Base-by-base conservation (phyloP, 257 asterid genomes). In the Ilex asprella region DNA sequence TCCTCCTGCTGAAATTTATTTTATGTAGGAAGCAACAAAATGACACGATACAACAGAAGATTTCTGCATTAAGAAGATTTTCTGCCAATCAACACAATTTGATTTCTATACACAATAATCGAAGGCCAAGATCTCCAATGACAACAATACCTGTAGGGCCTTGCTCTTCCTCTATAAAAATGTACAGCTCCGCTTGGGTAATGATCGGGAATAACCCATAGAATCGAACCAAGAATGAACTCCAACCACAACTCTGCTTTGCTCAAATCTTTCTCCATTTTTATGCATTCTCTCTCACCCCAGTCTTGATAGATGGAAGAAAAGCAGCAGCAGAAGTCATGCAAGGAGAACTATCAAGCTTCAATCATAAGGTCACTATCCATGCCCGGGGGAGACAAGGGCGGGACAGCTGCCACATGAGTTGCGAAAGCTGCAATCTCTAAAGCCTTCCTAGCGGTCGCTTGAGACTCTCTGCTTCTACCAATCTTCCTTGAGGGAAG, bases 101-200 rank as follows among this genome's bases (percentile, higher is more conserved):
- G 41, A 51, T 63, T 71, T 71, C 81, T 78, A 68, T 75, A 81
- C 82, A 81, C 60, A 52, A 68, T 39, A 46, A 39, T 35, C 41
- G 58, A 21, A 58, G 63, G 66, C 66, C 55, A 56, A 51, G 56
- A 60, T 70, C 69, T 62, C 75, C 58, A 4, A 3, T 35, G 41
- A 35, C 41, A 35, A 35, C 8, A 35, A 3, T 35, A 3, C 41
- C 8, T 21, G 27, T 21, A 21, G 2, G 41, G 8, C 39, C 72
- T 58, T 69, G 47, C 59, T 35, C 58, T 65, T n/a, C n/a, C 72
- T 62, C 67, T 53, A 55, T 62, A 66, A 72, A 71, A 77, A 67
- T 82, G 66, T 82, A 86, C 94, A 76, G 81, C 85, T 82, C 89
- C 94, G 95, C 98, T 91, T 91, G 98, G 96, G 90, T 91, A 88